These are phyloP conservation scores for Rhodotorula sp. DNA, from an alignment of 1,284 basidiomycete genomes.

Conservation along the genomic window DNA sequence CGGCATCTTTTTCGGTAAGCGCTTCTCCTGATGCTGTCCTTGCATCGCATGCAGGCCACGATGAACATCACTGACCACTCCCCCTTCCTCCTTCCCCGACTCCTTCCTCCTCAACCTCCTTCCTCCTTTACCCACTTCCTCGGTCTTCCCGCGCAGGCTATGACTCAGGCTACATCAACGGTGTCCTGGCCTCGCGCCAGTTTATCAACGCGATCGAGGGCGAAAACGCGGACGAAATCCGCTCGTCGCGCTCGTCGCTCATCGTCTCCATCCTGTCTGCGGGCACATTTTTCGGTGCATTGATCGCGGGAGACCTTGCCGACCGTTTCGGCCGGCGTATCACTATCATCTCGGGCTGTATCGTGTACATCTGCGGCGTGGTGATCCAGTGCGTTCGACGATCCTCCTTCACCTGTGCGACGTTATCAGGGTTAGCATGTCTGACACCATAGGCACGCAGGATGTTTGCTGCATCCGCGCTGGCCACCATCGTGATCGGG, in stretches of 20 bases:
- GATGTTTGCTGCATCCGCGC: slow-evolving; percentile 48
- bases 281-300: slow-evolving; percentile 35
- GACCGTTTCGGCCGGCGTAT: slow-evolving; percentile 33
- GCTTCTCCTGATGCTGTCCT: not conserved
- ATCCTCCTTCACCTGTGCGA: no score
- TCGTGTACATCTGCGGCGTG: slow-evolving; percentile 54
- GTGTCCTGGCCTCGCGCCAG: slow-evolving; percentile 36
- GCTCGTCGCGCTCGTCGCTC: slow-evolving; percentile 18
- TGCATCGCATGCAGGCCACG: no score
- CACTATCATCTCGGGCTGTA: slow-evolving; percentile 50
- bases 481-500: slow-evolving; percentile 52
- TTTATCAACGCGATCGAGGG: slow-evolving; percentile 42
- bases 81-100: no score
- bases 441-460: not conserved
- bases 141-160: slow-evolving; percentile 9
- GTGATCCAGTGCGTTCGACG: slow-evolving; percentile 47
- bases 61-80: no score
- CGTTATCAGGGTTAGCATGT: no score
- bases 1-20: slow-evolving; percentile 7
- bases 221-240: slow-evolving; percentile 12
- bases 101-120: no score
- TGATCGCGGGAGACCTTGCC: slow-evolving; percentile 32
- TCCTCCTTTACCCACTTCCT: not conserved
- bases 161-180: slow-evolving; percentile 45
- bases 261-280: slow-evolving; percentile 37